These are phyloP conservation scores for Pichia paraexigua DNA, from an alignment of 805 yeast genomes.

Conservation along the genomic window DNA sequence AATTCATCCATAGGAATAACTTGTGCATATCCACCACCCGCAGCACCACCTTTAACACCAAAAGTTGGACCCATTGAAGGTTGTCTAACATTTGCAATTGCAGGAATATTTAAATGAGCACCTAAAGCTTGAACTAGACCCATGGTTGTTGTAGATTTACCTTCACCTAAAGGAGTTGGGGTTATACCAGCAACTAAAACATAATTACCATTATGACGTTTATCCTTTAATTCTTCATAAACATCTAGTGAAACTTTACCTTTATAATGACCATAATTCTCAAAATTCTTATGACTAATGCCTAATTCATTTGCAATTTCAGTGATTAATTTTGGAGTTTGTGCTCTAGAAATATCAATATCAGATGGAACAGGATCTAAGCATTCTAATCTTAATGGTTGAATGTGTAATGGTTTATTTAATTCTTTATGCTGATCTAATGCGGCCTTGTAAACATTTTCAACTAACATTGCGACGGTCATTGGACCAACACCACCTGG, in stretches of 20 bases:
- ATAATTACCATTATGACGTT: slow-evolving; percentile 58
- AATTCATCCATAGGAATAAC: slow-evolving; percentile 87
- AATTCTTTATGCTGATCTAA: slow-evolving; percentile 30
- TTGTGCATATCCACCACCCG: slow-evolving; percentile 85
- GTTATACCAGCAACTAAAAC: slow-evolving; percentile 77
- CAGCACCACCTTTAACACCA: slow-evolving; percentile 87
- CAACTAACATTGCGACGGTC: slow-evolving; percentile 79
- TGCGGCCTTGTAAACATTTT: slow-evolving; percentile 65
- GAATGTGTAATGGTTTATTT: slow-evolving; percentile 31
- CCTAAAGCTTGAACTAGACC: slow-evolving; percentile 78
- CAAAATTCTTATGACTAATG: slow-evolving; percentile 57
- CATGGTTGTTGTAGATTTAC: slow-evolving; percentile 77
- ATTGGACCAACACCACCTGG: slow-evolving; percentile 93
- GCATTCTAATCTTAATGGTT: slow-evolving; percentile 50
- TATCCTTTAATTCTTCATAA: slow-evolving; percentile 52
- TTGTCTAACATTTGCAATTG: slow-evolving; percentile 77
- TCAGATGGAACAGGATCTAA: slow-evolving; percentile 73
- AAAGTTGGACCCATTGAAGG: slow-evolving; percentile 88
- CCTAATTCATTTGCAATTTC: slow-evolving; percentile 66
- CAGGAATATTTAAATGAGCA: slow-evolving; percentile 61
- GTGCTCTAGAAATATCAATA: slow-evolving; percentile 69
- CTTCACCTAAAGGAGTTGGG: slow-evolving; percentile 82
- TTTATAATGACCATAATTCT: slow-evolving; percentile 67
- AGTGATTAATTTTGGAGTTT: slow-evolving; percentile 60
- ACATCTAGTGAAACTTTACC: slow-evolving; percentile 65